Conservation (phyloP, 257 asterid genomes). For the Rhazya stricta region DNA sequence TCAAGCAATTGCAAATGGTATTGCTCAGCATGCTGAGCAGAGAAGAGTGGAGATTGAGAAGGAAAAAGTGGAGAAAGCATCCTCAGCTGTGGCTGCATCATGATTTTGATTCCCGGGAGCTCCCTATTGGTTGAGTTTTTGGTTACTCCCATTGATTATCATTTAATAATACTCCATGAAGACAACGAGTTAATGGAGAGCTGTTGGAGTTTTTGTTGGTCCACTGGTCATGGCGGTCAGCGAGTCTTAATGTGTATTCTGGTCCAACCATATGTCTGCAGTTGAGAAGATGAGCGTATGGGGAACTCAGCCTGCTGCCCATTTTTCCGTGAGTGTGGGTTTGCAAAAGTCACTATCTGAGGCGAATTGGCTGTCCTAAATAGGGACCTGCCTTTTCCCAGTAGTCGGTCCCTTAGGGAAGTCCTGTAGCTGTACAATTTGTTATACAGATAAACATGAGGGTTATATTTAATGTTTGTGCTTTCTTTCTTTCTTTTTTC, state of each 20-base stretch:
- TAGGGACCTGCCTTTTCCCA: constrained; percentile 13
- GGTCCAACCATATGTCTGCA: constrained; percentile 21
- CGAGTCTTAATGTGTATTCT: constrained; percentile 20
- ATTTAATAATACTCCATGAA: constrained; percentile 34
- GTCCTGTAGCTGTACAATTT: constrained; percentile 15
- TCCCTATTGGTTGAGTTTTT: constrained; percentile 19
- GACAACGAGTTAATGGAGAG: constrained; percentile 23
- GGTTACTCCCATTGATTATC: constrained; percentile 27
- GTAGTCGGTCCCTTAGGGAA: constrained; percentile 7
- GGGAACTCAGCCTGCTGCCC: constrained; percentile 27
- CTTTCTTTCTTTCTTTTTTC: background rate
- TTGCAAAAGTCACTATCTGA: background rate
- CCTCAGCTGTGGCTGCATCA: constrained; percentile 46
- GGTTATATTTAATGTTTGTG: background rate
- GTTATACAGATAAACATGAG: background rate
- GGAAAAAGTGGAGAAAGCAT: constrained; percentile 59
- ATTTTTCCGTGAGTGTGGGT: constrained; percentile 7
- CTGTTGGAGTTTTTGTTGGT: constrained; percentile 27
- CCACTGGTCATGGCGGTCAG: constrained; percentile 27
- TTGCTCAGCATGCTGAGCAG: constrained; percentile 91
- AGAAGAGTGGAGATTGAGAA: constrained; percentile 80
- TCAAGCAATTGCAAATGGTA: constrained; percentile 85
- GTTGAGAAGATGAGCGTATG: constrained; percentile 17
- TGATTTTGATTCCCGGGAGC: constrained; percentile 26
- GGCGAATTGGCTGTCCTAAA: constrained; percentile 10